Evolutionary conservation across 2,329 filamentous ascomycete species (phyloP).

Genomic region (Reticulascus tulasneorum): DNA sequence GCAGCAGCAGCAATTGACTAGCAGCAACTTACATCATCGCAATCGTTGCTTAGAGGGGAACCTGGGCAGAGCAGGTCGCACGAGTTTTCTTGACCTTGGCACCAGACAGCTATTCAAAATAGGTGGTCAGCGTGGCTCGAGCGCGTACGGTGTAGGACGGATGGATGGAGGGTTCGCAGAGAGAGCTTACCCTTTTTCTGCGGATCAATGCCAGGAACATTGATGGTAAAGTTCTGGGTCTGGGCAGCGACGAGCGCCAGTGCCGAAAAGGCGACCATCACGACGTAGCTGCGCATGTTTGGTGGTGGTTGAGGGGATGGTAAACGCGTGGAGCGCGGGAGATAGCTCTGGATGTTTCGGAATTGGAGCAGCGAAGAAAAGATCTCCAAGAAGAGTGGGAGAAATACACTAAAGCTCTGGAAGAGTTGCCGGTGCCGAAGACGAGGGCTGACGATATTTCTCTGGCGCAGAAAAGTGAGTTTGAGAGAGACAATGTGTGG

Average conservation of each 20-base stretch:
- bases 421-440: background rate
- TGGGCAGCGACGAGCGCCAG: constrained; percentile 10
- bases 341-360: too few species aligned
- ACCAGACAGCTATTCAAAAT: constrained; percentile 44
- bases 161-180: background rate
- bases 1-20: too few species aligned
- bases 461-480: too few species aligned
- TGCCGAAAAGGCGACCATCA: constrained; percentile 13
- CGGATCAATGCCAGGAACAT: constrained; percentile 4
- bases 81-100: constrained; percentile 45
- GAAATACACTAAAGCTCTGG: too few species aligned
- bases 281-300: constrained; percentile 14
- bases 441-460: too few species aligned
- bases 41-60: constrained; percentile 36
- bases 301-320: constrained; percentile 3
- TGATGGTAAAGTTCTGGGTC: constrained; percentile 12
- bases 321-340: too few species aligned
- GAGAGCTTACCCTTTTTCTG: constrained; percentile 7
- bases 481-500: too few species aligned
- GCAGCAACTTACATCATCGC: constrained; percentile 40
- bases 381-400: too few species aligned
- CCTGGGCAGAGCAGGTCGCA: constrained; percentile 45
- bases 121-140: background rate
- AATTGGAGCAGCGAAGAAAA: too few species aligned
- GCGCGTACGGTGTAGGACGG: background rate